phyloP scores from a whole-genome alignment of 768 basidiomycete species.

The Naematelia encephala region DNA sequence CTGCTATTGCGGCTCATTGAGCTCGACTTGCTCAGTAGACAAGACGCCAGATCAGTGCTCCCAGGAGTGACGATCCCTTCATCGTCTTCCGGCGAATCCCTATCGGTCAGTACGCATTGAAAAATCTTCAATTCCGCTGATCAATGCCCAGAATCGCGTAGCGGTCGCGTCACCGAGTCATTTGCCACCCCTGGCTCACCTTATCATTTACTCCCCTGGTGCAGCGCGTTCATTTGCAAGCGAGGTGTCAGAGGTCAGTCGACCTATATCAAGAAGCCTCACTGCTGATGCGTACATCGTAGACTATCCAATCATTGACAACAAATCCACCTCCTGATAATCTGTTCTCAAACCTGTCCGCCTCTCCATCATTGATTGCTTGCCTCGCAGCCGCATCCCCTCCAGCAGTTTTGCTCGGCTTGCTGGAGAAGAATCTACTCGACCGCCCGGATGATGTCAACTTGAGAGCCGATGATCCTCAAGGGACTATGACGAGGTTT shows the following conservation, averaged over 20 bases:
- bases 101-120: constrained; percentile 22
- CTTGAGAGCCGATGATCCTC: constrained; percentile 42
- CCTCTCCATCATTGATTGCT: constrained; percentile 22
- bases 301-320: constrained; percentile 18
- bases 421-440: constrained; percentile 18
- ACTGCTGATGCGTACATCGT: not conserved
- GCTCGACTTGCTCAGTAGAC: constrained; percentile 13
- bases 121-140: no score
- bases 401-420: constrained; percentile 14
- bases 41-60: constrained; percentile 8
- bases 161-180: constrained; percentile 15
- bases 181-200: constrained; percentile 17
- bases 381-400: constrained; percentile 8
- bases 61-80: constrained; percentile 6
- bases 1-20: constrained; percentile 20
- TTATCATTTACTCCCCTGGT: constrained; percentile 19
- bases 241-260: constrained; percentile 23
- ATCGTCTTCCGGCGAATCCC: constrained; percentile 23
- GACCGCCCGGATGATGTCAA: constrained; percentile 18
- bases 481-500: constrained; percentile 41
- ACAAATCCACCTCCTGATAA: constrained; percentile 32
- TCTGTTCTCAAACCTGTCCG: constrained; percentile 27
- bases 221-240: constrained; percentile 18
- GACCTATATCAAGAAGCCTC: not conserved
- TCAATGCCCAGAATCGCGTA: constrained; percentile 22